These are phyloP conservation scores for Alternaria brassicae DNA, from an alignment of 2,329 filamentous ascomycete species.

Conservation along the genomic window DNA sequence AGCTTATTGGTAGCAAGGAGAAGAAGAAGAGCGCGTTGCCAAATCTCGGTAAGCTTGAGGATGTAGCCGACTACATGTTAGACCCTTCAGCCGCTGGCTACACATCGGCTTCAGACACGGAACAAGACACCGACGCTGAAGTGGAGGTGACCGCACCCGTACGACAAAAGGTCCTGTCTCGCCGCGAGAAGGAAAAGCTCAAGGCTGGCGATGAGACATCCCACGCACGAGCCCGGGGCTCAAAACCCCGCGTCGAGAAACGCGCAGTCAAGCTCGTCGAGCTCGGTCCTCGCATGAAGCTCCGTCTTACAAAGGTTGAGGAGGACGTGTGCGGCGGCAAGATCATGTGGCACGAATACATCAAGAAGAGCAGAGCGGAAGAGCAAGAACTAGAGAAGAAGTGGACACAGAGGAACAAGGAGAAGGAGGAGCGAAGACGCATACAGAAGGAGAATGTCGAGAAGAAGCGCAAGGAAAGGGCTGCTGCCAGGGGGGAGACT, in stretches of 20 bases:
- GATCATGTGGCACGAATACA: slow-evolving; percentile 97
- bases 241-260: slow-evolving; percentile 70
- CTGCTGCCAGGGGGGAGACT: slow-evolving; percentile 34
- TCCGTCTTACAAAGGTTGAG: slow-evolving; percentile 93
- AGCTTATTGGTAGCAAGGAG: slow-evolving; percentile 66
- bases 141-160: slow-evolving; percentile 76
- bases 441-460: slow-evolving; percentile 91
- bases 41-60: slow-evolving; percentile 87
- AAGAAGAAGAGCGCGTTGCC: slow-evolving; percentile 73
- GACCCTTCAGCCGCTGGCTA: slow-evolving; percentile 81
- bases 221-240: slow-evolving; percentile 45
- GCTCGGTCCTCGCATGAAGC: slow-evolving; percentile 85
- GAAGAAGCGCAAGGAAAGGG: slow-evolving; percentile 73
- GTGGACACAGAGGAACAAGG: slow-evolving; percentile 78
- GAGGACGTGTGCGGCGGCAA: slow-evolving; percentile 90
- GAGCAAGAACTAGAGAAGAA: slow-evolving; percentile 78
- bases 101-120: slow-evolving; percentile 90
- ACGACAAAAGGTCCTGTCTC: slow-evolving; percentile 67
- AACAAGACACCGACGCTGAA: slow-evolving; percentile 92
- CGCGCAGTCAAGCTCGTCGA: slow-evolving; percentile 91
- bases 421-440: slow-evolving; percentile 82
- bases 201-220: slow-evolving; percentile 51
- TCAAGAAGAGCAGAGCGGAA: slow-evolving; percentile 83
- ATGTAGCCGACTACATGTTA: slow-evolving; percentile 94
- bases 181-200: slow-evolving; percentile 56